Evolutionary conservation across 345 rosid species (phyloP).

Genomic region (Clarkia xantiana): DNA sequence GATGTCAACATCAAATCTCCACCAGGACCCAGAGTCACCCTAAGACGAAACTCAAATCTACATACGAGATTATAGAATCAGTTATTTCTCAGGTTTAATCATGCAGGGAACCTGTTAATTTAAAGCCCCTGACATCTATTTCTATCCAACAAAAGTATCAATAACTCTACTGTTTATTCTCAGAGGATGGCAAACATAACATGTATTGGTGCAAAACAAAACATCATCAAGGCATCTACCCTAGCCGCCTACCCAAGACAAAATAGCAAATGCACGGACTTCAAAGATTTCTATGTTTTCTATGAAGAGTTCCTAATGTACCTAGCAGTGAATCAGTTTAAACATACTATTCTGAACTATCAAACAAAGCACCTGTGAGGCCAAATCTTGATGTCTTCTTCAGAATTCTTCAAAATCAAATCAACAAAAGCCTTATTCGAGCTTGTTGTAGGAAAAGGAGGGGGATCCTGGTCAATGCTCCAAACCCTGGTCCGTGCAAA

Average conservation of each 20-base stretch:
- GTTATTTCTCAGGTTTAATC: not conserved
- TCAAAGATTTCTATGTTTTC: too few relatives aligned
- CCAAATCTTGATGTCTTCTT: conserved; percentile 80
- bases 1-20: conserved; percentile 83
- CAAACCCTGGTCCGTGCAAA: conserved; percentile 87
- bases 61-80: not conserved
- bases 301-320: too few relatives aligned
- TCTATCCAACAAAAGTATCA: too few relatives aligned
- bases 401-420: conserved; percentile 66
- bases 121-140: too few relatives aligned
- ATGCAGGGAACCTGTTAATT: not conserved
- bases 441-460: conserved; percentile 47
- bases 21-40: conserved; percentile 62
- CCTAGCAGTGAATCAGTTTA: not conserved
- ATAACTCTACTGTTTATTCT: too few relatives aligned
- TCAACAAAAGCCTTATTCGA: conserved; percentile 39
- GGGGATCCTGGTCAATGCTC: conserved; percentile 63
- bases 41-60: conserved; percentile 84
- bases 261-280: too few relatives aligned
- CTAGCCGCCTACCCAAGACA: too few relatives aligned
- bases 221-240: too few relatives aligned
- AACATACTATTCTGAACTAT: not conserved
- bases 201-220: too few relatives aligned
- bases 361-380: conserved; percentile 48
- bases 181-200: too few relatives aligned